phyloP scores from a whole-genome alignment of 805 yeast genomes.

The Cyberlindnera xishuangbannaensis region DNA sequence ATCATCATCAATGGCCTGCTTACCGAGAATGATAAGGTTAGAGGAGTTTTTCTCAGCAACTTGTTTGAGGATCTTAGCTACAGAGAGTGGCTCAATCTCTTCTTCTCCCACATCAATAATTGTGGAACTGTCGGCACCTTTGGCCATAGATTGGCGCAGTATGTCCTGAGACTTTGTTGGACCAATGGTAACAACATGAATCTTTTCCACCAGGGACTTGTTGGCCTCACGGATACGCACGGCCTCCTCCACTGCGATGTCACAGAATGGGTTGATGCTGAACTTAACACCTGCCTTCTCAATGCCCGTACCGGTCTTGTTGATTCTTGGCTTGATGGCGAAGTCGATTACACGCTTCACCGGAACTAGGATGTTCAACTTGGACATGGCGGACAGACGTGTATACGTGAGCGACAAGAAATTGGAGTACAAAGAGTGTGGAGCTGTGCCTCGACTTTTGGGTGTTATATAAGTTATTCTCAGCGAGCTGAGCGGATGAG shows the following conservation, averaged over 20 bases:
- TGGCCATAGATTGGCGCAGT: conserved; percentile 84
- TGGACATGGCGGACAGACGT: conserved; percentile 27
- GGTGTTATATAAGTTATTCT: no score
- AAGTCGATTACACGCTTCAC: conserved; percentile 93
- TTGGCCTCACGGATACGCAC: conserved; percentile 64
- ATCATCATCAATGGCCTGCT: conserved; percentile 96
- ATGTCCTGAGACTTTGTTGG: conserved; percentile 83
- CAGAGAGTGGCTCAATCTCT: conserved; percentile 79
- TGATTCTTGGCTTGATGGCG: conserved; percentile 89
- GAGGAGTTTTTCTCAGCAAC: conserved; percentile 64
- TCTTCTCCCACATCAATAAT: conserved; percentile 70
- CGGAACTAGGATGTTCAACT: conserved; percentile 78
- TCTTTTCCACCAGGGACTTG: conserved; percentile 63
- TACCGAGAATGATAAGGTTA: conserved; percentile 85
- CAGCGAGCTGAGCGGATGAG: no score
- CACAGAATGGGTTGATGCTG: conserved; percentile 95
- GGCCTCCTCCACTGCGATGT: conserved; percentile 96
- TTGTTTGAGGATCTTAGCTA: conserved; percentile 78
- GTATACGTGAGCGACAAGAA: neutral
- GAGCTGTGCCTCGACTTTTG: no score
- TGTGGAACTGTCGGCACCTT: conserved; percentile 87
- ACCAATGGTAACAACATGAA: conserved; percentile 92
- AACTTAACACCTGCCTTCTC: conserved; percentile 88
- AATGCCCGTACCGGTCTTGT: conserved; percentile 70
- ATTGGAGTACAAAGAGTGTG: neutral